phyloP scores from a whole-genome alignment of 73 alveolate species.

The Tetrahymena borealis region DNA sequence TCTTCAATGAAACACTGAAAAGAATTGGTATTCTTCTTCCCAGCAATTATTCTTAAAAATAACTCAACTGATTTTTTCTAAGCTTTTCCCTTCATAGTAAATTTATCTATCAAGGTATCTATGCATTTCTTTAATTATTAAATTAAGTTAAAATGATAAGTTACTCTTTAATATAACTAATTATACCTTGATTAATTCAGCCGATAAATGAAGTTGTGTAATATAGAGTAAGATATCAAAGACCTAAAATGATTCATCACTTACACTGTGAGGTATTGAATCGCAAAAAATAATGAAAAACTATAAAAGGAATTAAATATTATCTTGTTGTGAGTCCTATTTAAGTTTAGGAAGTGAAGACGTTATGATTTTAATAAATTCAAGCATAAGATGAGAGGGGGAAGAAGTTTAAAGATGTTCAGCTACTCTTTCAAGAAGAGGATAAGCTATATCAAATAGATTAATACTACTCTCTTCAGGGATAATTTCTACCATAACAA shows the following conservation, averaged over 20 bases:
- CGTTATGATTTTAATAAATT: background rate
- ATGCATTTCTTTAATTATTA: background rate
- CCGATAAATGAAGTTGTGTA: background rate
- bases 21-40: background rate
- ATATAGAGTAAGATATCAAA: background rate
- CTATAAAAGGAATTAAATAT: background rate
- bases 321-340: background rate
- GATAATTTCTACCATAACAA: background rate
- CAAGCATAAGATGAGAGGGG: background rate
- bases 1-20: background rate
- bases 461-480: background rate
- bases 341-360: background rate
- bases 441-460: background rate
- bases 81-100: background rate
- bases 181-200: background rate
- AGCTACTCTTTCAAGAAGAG: background rate
- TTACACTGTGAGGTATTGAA: background rate
- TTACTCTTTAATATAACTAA: background rate
- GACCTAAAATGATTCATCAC: background rate
- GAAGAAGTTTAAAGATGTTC: background rate
- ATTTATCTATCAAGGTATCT: background rate
- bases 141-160: background rate
- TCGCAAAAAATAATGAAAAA: background rate
- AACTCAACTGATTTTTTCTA: background rate
- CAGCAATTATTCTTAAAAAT: background rate